Evolutionary conservation across 2,329 filamentous ascomycete genomes (phyloP).

Genomic region (Cladophialophora chaetospira): DNA sequence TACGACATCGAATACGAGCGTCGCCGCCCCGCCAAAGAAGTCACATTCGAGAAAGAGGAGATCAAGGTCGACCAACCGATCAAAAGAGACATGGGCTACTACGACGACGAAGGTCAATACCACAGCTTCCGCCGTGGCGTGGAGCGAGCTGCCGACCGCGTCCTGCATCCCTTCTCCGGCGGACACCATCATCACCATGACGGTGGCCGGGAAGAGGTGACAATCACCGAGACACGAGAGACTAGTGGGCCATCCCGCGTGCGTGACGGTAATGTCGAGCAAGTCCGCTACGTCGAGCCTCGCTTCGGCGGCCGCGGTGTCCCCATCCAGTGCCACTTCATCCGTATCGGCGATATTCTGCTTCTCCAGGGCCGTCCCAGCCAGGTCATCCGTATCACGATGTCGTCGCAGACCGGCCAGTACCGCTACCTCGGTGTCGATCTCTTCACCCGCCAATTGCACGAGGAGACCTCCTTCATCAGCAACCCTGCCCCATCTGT

Average conservation of each 20-base stretch:
- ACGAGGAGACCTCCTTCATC: constrained; percentile 98
- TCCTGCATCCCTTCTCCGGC: constrained; percentile 66
- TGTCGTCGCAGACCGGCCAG: constrained; percentile 95
- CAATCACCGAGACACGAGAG: constrained; percentile 45
- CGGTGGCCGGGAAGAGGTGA: constrained; percentile 42
- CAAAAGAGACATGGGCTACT: constrained; percentile 69
- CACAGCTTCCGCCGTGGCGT: constrained; percentile 73
- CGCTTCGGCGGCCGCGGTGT: constrained; percentile 52
- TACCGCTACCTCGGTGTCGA: constrained; percentile 99
- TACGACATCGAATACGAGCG: constrained; percentile 52
- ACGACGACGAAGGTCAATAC: constrained; percentile 77
- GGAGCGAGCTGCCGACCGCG: constrained; percentile 65
- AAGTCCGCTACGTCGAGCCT: constrained; percentile 55
- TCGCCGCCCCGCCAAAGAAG: constrained; percentile 29
- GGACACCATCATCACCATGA: constrained; percentile 51
- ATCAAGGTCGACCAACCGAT: constrained; percentile 55
- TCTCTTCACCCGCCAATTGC: constrained; percentile 99
- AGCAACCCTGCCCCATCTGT: constrained; percentile 96
- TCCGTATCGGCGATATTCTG: constrained; percentile 97
- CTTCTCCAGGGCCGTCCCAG: constrained; percentile 98
- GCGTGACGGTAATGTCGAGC: constrained; percentile 48
- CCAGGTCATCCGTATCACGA: constrained; percentile 99
- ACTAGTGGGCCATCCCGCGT: constrained; percentile 48
- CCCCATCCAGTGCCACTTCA: constrained; percentile 98
- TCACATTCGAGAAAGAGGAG: constrained; percentile 43